Evolutionary conservation across 768 basidiomycete species (phyloP).

Genomic region (Phaeolepiota aurea): DNA sequence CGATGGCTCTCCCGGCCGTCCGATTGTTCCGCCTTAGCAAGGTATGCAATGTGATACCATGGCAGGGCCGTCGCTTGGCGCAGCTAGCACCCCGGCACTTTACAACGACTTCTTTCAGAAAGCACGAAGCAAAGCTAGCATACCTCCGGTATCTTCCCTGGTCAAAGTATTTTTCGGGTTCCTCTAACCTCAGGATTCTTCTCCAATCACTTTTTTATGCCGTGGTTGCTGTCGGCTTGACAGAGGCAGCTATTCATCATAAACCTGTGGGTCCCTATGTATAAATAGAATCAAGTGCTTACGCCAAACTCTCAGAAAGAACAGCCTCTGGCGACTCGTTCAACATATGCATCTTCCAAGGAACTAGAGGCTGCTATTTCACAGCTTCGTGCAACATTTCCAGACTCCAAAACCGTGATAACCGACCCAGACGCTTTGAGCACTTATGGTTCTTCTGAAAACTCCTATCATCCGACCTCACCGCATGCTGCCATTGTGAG

Average conservation of each 20-base stretch:
- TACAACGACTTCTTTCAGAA: no score
- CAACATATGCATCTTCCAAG: conserved; percentile 34
- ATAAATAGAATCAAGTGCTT: neutral
- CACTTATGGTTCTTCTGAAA: conserved; percentile 58
- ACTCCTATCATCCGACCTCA: conserved; percentile 57
- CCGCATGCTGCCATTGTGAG: conserved; percentile 45
- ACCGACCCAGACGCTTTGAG: conserved; percentile 43
- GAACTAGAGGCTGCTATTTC: conserved; percentile 44
- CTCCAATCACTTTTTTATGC: conserved; percentile 30
- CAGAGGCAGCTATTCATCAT: conserved; percentile 17
- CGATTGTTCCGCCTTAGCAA: no score
- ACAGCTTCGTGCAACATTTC: conserved; percentile 39
- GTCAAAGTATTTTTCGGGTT: conserved; percentile 28
- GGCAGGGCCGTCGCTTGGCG: no score
- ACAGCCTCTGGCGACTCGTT: no score
- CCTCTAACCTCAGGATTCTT: conserved; percentile 19
- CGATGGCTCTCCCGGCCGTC: no score
- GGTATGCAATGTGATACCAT: no score
- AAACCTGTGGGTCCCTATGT: conserved; percentile 4
- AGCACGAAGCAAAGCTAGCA: no score
- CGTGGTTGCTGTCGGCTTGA: conserved; percentile 20
- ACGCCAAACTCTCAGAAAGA: neutral
- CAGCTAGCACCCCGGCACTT: no score
- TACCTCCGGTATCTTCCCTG: conserved; percentile 31
- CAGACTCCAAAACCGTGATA: conserved; percentile 25